Conservation (phyloP, 2,329 filamentous ascomycete genomes). For the Colletotrichum horii region DNA sequence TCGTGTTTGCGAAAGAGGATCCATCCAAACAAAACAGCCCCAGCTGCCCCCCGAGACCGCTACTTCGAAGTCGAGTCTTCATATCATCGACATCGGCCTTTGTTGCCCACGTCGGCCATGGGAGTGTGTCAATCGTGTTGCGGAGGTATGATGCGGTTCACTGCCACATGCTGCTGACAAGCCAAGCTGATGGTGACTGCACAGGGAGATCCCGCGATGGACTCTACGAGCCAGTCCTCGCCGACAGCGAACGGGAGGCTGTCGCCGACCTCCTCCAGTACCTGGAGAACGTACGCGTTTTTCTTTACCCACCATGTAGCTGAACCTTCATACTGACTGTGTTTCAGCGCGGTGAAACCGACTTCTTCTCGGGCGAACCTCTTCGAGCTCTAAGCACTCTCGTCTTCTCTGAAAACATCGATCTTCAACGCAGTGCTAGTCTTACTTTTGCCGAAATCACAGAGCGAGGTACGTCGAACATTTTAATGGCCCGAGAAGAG, state of each 20-base stretch:
- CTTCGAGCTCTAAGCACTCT: slow-evolving; percentile 92
- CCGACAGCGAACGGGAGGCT: slow-evolving; percentile 95
- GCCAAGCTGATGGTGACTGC: slow-evolving; percentile 4
- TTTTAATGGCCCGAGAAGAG: not conserved
- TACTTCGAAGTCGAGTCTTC: slow-evolving; percentile 2
- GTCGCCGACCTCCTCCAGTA: slow-evolving; percentile 95
- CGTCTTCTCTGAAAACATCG: slow-evolving; percentile 98
- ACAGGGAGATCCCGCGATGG: slow-evolving; percentile 79
- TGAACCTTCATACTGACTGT: slow-evolving; percentile 31
- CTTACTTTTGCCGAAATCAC: slow-evolving; percentile 99
- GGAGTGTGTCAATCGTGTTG: slow-evolving; percentile 68
- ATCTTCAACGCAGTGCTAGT: slow-evolving; percentile 95
- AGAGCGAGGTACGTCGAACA: slow-evolving; percentile 76
- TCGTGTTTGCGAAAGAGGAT: slow-evolving; percentile 13
- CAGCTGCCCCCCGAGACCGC: not conserved
- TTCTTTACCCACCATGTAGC: not conserved
- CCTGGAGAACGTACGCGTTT: slow-evolving; percentile 83
- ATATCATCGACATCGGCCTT: slow-evolving; percentile 5
- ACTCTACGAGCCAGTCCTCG: slow-evolving; percentile 85
- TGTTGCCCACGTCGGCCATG: slow-evolving; percentile 50
- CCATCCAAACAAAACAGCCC: slow-evolving; percentile 18
- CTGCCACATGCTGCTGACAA: not conserved
- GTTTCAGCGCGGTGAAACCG: slow-evolving; percentile 85
- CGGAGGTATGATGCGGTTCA: slow-evolving; percentile 46
- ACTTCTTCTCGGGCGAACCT: slow-evolving; percentile 97